Evolutionary conservation across 2,329 filamentous ascomycete genomes (phyloP), one percentile per base, ranked within the genome.

Genomic region (Orbilia ellipsospora): DNA sequence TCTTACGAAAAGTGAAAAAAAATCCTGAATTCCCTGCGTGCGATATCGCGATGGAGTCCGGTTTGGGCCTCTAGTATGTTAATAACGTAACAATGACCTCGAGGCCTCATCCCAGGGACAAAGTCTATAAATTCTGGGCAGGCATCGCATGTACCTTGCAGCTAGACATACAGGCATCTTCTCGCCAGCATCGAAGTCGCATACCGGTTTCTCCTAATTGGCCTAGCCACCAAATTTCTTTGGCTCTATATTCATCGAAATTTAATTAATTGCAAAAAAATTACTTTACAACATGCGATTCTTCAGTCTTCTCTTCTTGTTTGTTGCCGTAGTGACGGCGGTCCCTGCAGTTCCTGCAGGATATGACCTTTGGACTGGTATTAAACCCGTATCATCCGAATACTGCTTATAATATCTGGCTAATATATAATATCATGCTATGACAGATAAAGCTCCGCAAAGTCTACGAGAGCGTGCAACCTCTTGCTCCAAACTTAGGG

Each of bases 221-320:
- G 31, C 31, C 31, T 36, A 4, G 8, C 31, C 5, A 36, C 5
- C 5, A 36, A 7, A 6, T 6, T 6, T 36, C n/a, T 36, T 36
- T 36, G 10, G 31, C 31, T 36, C 28, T 10, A 10, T 4, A 7
- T 6, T 36, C 1, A 10, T 36, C 8, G 31, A 7, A 10, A 1
- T 36, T 10, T 36, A 36, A 36, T 36, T 4, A 23, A 23, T 23
- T 23, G 23, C 23, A 23, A 23, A 23, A 23, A 2, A 2, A 36
- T 10, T 36, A 36, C 31, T 36, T 10, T 36, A 36, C 5, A 36
- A 15, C 7, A 48, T 48, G 44, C 44, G 16, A n/a, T 48, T 48
- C 16, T n/a, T 48, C 44, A 48, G 13, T 48, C 44, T 48, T n/a
- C 16, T n/a, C 44, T 48, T 48, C 44, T 48, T 48, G 6, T n/a